Evolutionary conservation across 305 asterid species (phyloP), one percentile per base, ranked within the genome.

Genomic region (Rubia tinctorum): DNA sequence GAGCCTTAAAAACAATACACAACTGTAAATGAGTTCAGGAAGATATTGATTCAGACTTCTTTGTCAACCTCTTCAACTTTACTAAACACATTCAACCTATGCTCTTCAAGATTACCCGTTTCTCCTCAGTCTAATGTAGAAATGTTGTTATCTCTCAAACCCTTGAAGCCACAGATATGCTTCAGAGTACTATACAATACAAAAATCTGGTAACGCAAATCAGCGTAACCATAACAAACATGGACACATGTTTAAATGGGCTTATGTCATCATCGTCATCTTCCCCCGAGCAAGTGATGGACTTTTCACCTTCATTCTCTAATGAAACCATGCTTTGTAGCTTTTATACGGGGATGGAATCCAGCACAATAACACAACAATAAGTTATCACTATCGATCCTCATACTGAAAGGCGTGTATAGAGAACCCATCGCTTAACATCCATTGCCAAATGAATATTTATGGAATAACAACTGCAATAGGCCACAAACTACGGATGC

Each of bases 401-500:
- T 98, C 99, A 95, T 69, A 88, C 76, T 11, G 99, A 90, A 71
- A 86, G 76, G 75, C 92, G 99, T 75, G 96, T 92, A 75, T 84
- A 84, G 51, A 84, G 73, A 40, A 87, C 87, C 99, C 99, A 95
- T 34, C 91, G 92, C 66, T 86, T 87, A 69, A 95, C 79, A 71
- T 95, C 97, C 98, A 95, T 95, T 44, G 99, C 99, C 86, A 95
- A 84, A 84, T 95, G 97, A 79, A 92, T 76, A 76, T 92, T 95
- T 70, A 92, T 63, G 90, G 80, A 79, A 95, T 82, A 74, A 86
- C 98, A 73, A 95, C 99, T 34, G 96, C 90, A 68, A 89, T 84
- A 49, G 99, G 92, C 99, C 99, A 95, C 82, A 95, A 86, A 88
- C 94, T 91, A 77, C 98, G 98, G 83, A 95, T 83, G 75, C 99